Conservation (phyloP, 2,329 filamentous ascomycete species). For the Xylariaceae sp. region DNA sequence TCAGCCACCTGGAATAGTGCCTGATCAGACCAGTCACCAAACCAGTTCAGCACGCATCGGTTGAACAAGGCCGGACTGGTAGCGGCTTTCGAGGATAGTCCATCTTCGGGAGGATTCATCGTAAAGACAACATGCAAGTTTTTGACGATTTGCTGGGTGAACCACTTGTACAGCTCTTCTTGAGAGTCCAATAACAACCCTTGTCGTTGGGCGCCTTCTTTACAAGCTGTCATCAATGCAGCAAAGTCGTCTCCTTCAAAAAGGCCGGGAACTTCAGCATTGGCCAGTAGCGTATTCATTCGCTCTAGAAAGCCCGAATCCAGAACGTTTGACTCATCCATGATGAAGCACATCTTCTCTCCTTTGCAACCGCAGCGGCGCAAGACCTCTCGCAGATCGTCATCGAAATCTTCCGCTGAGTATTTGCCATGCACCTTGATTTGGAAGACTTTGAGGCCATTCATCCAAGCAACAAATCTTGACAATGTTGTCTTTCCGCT, state of each 20-base stretch:
- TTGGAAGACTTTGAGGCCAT: conserved; percentile 96
- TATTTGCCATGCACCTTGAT: conserved; percentile 99
- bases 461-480: conserved; percentile 99
- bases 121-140: conserved; percentile 99
- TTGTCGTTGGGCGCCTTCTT: conserved; percentile 94
- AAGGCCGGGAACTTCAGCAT: conserved; percentile 96
- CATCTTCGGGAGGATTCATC: conserved; percentile 98
- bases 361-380: conserved; percentile 94
- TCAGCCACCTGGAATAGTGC: conserved; percentile 96
- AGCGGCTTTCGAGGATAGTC: conserved; percentile 89
- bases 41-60: conserved; percentile 99
- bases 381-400: conserved; percentile 89
- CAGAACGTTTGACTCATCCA: conserved; percentile 98
- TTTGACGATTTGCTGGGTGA: conserved; percentile 98
- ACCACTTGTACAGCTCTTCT: conserved; percentile 99
- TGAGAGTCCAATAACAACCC: conserved; percentile 92
- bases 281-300: conserved; percentile 98
- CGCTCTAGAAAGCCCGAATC: conserved; percentile 98
- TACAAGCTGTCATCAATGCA: conserved; percentile 98
- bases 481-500: conserved; percentile 98
- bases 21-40: conserved; percentile 99
- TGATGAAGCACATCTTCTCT: conserved; percentile 99
- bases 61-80: conserved; percentile 99
- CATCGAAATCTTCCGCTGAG: conserved; percentile 96
- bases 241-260: conserved; percentile 99